Conservation (phyloP, 768 basidiomycete genomes). For the Roridomyces roridus region DNA sequence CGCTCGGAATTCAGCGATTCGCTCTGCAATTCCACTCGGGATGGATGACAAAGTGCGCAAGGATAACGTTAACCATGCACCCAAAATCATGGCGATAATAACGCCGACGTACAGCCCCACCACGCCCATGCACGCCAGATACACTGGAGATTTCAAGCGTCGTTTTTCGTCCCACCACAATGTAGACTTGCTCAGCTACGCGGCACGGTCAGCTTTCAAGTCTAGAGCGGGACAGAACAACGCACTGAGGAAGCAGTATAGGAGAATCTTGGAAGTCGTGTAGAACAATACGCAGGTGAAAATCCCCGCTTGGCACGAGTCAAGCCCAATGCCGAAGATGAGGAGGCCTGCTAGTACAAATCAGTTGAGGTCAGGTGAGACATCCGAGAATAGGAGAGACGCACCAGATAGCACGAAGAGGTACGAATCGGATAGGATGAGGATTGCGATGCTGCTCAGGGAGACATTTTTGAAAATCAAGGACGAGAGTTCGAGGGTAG, state of each 20-base stretch:
- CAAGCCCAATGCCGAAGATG: constrained; percentile 50
- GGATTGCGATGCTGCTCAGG: too few species aligned
- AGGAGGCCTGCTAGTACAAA: constrained; percentile 50
- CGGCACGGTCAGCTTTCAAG: too few species aligned
- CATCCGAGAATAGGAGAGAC: too few species aligned
- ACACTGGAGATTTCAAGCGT: constrained; percentile 46
- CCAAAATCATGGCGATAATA: constrained; percentile 43
- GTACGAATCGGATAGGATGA: too few species aligned
- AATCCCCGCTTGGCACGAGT: constrained; percentile 48
- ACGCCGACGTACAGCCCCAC: constrained; percentile 46
- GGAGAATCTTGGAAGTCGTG: constrained; percentile 48
- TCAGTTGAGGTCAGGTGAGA: too few species aligned
- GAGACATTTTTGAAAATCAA: too few species aligned
- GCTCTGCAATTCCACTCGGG: constrained; percentile 39
- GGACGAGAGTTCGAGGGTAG: too few species aligned
- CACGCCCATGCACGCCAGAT: constrained; percentile 44
- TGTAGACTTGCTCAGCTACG: constrained; percentile 51
- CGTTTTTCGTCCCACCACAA: constrained; percentile 47
- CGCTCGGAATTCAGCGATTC: constrained; percentile 39
- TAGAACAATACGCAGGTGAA: constrained; percentile 51
- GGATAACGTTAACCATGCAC: constrained; percentile 28
- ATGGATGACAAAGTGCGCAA: not conserved
- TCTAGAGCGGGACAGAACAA: too few species aligned
- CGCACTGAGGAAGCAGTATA: constrained; percentile 52
- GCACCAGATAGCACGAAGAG: too few species aligned